Evolutionary conservation across 1,284 basidiomycete genomes (phyloP), one percentile per base, ranked within the genome.

Genomic region (Uromyces viciae-fabae): DNA sequence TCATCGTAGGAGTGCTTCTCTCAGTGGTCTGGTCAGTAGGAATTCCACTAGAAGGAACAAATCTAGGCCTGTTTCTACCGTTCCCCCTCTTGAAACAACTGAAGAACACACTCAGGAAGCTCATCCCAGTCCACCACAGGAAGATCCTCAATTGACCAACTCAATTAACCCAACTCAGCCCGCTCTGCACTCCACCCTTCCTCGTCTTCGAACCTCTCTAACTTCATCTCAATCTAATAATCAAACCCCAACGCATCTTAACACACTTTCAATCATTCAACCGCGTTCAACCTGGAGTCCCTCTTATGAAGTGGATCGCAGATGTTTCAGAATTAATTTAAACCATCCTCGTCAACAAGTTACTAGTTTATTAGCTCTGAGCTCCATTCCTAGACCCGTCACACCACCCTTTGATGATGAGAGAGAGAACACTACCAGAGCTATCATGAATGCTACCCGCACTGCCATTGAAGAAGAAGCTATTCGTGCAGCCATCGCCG

Each of bases 401-500:
- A 58, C 64, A 15, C 76, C 76, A 31, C 33, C 64, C n/a, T 78
- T 78, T n/a, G 64, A 71, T 28, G 76, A 78, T 3, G 52, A 69
- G 38, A 11, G 33, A 3, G 64, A 69, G 36, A 69, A 17, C 31
- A 42, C 64, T 2, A 40, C 52, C 4, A 69, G 43, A 9, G n/a
- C 38, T 3, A 78, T 78, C 38, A 22, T 17, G 3, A 33, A 17
- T 43, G 76, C 66, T 8, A 78, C 76, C 3, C 60, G 76, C 36
- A n/a, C 56, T 5, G 76, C 66, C 28, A 78, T 78, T 4, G 76
- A 78, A 15, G 64, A 78, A 42, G 76, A 78, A 43, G 64, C 66
- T 17, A 78, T 66, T 15, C 64, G 46, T 11, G 64, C 66, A 15
- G 76, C 76, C 8, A 69, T 78, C 25, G 40, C 33, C 0, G 66